Evolutionary conservation across 148 eudicot species (phyloP), one percentile per base, ranked within the genome.

Genomic region (Polygonum maritimum): DNA sequence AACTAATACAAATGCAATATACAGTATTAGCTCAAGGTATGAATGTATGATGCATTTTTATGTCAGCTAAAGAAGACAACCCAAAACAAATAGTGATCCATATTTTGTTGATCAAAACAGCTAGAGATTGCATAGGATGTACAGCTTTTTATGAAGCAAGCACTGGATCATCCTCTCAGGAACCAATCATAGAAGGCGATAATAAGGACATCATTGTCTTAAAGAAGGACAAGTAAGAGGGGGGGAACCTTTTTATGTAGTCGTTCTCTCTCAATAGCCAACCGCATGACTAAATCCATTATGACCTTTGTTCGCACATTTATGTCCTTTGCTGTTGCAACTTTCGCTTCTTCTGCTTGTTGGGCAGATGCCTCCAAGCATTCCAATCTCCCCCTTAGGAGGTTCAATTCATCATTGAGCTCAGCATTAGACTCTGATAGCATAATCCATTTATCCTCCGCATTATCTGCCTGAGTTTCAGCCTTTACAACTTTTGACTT

Each of bases 211-310:
- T 35, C 26, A 39, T 35, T 48, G 40, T 40, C 73, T 22, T 21
- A 62, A 45, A 39, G 45, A 38, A 63, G 48, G 7, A 26, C 76
- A 55, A 44, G 45, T 26, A n/a, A 71, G 11, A 71, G 33, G 48
- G 36, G 51, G 36, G 51, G 26, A 26, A 96, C 99, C 98, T 96
- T 94, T 69, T 89, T 91, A 73, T 86, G 90, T 75, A 96, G 90
- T 80, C 86, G 91, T 75, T 91, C 92, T 85, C 99, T 89, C 83
- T 95, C 98, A 75, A 88, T 62, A 45, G 92, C 90, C 86, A 96
- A 80, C 75, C 88, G 90, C 90, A 91, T 69, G 51, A 92, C 89
- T 83, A 92, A 77, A 80, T 91, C 91, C 40, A 91, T 79, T 48
- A 96, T 91, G 71, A 89, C 75, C 85, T 96, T 84, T 41, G 93